Conservation (phyloP, 257 asterid genomes). For the Nicotiana paniculata region DNA sequence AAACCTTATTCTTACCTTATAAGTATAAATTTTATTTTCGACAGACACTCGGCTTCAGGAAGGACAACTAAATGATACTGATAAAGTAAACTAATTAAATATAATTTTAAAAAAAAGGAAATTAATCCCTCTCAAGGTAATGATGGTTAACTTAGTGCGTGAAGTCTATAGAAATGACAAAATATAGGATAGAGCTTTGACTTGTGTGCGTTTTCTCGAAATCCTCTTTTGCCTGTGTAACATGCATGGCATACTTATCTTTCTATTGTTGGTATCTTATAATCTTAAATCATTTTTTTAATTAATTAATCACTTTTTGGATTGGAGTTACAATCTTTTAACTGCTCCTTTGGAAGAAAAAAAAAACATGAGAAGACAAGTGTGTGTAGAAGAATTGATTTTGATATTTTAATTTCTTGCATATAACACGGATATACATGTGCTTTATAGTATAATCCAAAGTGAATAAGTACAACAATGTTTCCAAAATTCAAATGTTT, state of each 20-base stretch:
- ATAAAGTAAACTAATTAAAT: too few relatives aligned
- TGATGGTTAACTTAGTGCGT: not conserved
- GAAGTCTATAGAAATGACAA: slow-evolving; percentile 18
- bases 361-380: slow-evolving; percentile 43
- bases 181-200: slow-evolving; percentile 20
- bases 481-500: slow-evolving; percentile 26
- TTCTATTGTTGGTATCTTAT: not conserved
- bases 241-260: slow-evolving; percentile 9
- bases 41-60: too few relatives aligned
- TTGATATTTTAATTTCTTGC: slow-evolving; percentile 25
- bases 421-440: slow-evolving; percentile 64
- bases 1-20: too few relatives aligned
- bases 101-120: too few relatives aligned
- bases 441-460: slow-evolving; percentile 27
- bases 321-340: slow-evolving; percentile 31
- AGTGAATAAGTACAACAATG: slow-evolving; percentile 11
- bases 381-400: slow-evolving; percentile 4
- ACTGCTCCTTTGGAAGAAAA: slow-evolving; percentile 86
- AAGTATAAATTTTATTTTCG: too few relatives aligned
- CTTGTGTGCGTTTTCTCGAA: slow-evolving; percentile 18
- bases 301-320: not conserved
- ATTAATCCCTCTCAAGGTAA: not conserved
- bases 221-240: slow-evolving; percentile 15
- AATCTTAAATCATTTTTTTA: not conserved
- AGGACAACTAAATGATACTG: too few relatives aligned